Base-by-base conservation (phyloP, 257 asterid species). In the Oldenlandia corymbosa region DNA sequence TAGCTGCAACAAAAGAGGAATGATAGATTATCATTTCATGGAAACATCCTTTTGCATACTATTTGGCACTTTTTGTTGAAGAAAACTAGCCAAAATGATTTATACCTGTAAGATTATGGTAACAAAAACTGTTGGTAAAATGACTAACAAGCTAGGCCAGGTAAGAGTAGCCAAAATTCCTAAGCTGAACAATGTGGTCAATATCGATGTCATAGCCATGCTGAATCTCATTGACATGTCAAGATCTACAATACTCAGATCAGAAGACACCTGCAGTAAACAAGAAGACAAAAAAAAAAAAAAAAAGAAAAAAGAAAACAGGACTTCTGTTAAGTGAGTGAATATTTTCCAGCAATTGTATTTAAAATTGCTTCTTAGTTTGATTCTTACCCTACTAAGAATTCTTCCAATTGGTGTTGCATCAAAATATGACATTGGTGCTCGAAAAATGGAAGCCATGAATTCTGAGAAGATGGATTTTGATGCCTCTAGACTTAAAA, bases 331-430 rank as follows among this genome's bases (percentile, higher is more conserved):
- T n/a, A n/a, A n/a, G n/a, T n/a, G n/a, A n/a, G n/a, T n/a, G n/a
- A n/a, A n/a, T n/a, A 50, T 41, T 14, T 26, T 49, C 7, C 10
- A 30, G 51, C 10, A 23, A 28, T 7, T 14, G 10, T 36, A 24
- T 11, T 46, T 2, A 16, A 32, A 46, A 49, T 31, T n/a, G 45
- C 34, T 42, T 23, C 4, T 24, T n/a, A 41, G 14, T 12, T 50
- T n/a, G 37, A 49, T 60, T 37, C 64, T 68, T 73, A 78, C 86
- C 79, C 84, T 78, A 45, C 80, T 81, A 32, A 81, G 58, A 53
- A 81, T 78, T 69, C 87, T 71, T 70, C 87, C 87, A n/a, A 76
- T 63, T 45, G 84, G 87, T 1, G 84, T 81, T 34, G 87, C 76
- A 67, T 81, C 80, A 13, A 73, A 78, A 67, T 73, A 81, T 5